Evolutionary conservation across 371 early-diverging fungal genomes (phyloP).

Genomic region (Sanchytrium tribonematis): DNA sequence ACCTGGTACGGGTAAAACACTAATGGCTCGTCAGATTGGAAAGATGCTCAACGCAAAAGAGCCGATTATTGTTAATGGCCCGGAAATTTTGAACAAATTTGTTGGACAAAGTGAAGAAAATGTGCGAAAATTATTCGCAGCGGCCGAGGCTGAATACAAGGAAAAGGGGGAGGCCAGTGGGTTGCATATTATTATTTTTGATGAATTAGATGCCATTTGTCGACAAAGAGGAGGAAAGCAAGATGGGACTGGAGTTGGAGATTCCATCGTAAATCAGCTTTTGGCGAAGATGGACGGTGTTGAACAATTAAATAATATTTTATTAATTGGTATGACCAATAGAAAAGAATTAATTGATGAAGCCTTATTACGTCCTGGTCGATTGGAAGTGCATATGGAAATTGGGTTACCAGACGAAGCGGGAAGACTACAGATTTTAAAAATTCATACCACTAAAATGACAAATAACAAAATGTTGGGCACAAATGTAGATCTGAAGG

Average conservation of each 20-base stretch:
- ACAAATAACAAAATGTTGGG: conserved; percentile 52
- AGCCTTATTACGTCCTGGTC: conserved; percentile 54
- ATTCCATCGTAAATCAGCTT: conserved; percentile 96
- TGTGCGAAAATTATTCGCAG: conserved; percentile 85
- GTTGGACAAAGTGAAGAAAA: conserved; percentile 99
- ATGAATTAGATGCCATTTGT: conserved; percentile 99
- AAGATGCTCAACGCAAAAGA: conserved; percentile 89
- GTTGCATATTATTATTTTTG: conserved; percentile 97
- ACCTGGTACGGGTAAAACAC: conserved; percentile 96
- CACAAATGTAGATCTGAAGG: conserved; percentile 56
- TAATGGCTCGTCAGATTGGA: conserved; percentile 97
- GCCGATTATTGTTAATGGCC: conserved; percentile 94
- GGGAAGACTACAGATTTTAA: conserved; percentile 50
- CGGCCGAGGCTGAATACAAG: conserved; percentile 84
- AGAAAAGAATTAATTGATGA: conserved; percentile 37
- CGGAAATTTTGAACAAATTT: conserved; percentile 90
- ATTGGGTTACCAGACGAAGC: conserved; percentile 34
- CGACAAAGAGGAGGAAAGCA: conserved; percentile 84
- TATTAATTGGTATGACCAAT: conserved; percentile 23
- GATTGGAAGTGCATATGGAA: conserved; percentile 21
- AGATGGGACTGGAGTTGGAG: conserved; percentile 86
- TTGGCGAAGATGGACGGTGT: conserved; percentile 50
- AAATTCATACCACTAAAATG: conserved; percentile 65
- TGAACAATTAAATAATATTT: conserved; percentile 15
- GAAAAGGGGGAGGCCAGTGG: conserved; percentile 71